Evolutionary conservation across 169 alveolate species (phyloP).

Genomic region (Plasmodium inui): DNA sequence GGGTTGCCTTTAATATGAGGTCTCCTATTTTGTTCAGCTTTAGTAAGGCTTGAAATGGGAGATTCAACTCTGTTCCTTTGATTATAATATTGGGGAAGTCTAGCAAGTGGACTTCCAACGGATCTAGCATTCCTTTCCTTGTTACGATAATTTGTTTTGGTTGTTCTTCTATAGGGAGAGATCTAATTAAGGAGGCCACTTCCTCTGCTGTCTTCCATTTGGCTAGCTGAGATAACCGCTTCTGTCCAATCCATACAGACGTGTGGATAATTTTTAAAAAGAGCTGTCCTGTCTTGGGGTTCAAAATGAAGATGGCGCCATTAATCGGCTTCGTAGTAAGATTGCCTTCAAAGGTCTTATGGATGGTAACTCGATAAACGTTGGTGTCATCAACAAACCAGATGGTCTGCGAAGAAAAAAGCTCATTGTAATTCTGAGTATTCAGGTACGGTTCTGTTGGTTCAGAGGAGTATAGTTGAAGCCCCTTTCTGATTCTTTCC

Average conservation of each 20-base stretch:
- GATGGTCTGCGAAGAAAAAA: conserved; percentile 98
- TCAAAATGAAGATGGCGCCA: conserved; percentile 99
- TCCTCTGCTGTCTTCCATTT: conserved; percentile 99
- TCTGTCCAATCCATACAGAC: conserved; percentile 99
- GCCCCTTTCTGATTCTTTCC: conserved; percentile 99
- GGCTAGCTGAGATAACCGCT: conserved; percentile 99
- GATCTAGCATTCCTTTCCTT: conserved; percentile 99
- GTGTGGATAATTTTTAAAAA: conserved; percentile 99
- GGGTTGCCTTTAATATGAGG: conserved; percentile 98
- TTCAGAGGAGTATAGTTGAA: conserved; percentile 99
- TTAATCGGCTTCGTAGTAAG: conserved; percentile 99
- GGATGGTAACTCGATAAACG: conserved; percentile 99
- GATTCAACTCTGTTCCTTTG: conserved; percentile 98
- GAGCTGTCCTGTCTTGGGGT: conserved; percentile 99
- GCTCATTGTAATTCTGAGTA: conserved; percentile 98
- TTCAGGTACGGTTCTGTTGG: conserved; percentile 99
- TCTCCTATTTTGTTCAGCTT: conserved; percentile 99
- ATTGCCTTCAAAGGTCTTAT: conserved; percentile 99
- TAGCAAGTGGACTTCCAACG: conserved; percentile 99
- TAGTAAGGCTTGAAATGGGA: conserved; percentile 99
- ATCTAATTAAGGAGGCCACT: conserved; percentile 99
- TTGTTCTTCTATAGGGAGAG: conserved; percentile 99
- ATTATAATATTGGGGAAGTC: conserved; percentile 99
- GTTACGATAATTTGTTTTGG: conserved; percentile 99
- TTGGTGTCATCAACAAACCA: conserved; percentile 99